These are phyloP conservation scores for Grigorovia humatica DNA, from an alignment of 805 yeast species.

Conservation along the genomic window DNA sequence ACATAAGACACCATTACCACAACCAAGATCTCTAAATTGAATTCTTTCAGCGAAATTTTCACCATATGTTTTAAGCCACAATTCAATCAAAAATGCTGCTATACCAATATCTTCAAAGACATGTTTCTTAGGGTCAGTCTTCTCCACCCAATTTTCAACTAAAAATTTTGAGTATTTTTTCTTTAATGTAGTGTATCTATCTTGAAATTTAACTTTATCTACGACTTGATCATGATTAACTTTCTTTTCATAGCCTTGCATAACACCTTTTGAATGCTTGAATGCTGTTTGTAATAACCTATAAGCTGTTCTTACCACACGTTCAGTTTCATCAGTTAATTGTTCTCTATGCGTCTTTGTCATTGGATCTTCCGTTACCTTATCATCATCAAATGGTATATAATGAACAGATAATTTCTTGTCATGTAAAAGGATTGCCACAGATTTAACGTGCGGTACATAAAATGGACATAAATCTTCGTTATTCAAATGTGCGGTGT, in stretches of 20 bases:
- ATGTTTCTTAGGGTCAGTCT: constrained; percentile 90
- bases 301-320: constrained; percentile 74
- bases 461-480: constrained; percentile 71
- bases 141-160: constrained; percentile 82
- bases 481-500: constrained; percentile 61
- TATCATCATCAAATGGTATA: constrained; percentile 41
- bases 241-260: constrained; percentile 76
- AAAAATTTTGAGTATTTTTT: constrained; percentile 67
- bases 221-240: constrained; percentile 85
- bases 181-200: constrained; percentile 67
- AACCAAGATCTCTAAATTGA: constrained; percentile 82
- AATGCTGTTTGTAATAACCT: constrained; percentile 68
- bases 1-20: constrained; percentile 87
- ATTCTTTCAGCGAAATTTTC: constrained; percentile 27
- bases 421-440: constrained; percentile 51
- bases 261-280: constrained; percentile 77
- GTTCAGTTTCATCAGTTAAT: constrained; percentile 33
- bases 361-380: constrained; percentile 50
- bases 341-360: constrained; percentile 27
- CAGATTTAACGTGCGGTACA: constrained; percentile 74
- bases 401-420: constrained; percentile 60
- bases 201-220: constrained; percentile 72
- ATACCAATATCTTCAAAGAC: constrained; percentile 94
- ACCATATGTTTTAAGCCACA: constrained; percentile 54
- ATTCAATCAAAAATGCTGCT: constrained; percentile 84